These are phyloP conservation scores for Coniella vitis DNA, from an alignment of 2,329 filamentous ascomycete genomes.

Conservation along the genomic window DNA sequence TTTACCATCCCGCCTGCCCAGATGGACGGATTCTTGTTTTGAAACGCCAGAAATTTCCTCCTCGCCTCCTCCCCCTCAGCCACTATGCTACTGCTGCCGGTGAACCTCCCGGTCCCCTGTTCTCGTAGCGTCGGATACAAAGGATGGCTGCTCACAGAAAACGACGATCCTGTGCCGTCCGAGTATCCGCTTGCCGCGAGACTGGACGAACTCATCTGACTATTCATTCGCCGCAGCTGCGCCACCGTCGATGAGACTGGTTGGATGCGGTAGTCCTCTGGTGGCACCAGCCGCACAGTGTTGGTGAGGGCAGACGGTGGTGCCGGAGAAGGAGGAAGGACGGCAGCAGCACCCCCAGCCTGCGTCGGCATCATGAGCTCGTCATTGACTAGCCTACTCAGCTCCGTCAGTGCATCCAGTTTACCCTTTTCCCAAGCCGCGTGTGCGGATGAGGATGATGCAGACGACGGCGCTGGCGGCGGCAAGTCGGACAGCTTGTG, in stretches of 20 bases:
- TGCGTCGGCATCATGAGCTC: background rate
- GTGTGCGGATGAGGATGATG: background rate
- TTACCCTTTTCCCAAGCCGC: slow-evolving; percentile 10
- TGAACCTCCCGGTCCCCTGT: slow-evolving; percentile 24
- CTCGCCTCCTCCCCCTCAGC: slow-evolving; percentile 23
- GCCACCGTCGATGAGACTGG: slow-evolving; percentile 37
- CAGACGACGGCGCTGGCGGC: background rate
- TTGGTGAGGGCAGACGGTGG: background rate
- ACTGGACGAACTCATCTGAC: slow-evolving; percentile 40
- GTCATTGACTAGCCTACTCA: slow-evolving; percentile 5
- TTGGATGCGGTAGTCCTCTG: slow-evolving; percentile 4
- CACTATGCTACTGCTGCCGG: no score
- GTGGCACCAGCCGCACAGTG: slow-evolving; percentile 7
- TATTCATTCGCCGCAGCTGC: slow-evolving; percentile 53
- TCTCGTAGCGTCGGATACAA: slow-evolving; percentile 32
- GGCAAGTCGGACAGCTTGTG: slow-evolving; percentile 12
- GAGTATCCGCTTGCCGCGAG: slow-evolving; percentile 30
- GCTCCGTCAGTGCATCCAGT: slow-evolving; percentile 6
- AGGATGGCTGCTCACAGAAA: slow-evolving; percentile 18
- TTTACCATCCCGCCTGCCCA: no score
- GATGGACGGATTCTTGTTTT: no score
- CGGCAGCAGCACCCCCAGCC: no score
- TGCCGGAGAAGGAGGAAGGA: no score
- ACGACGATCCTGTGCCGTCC: slow-evolving; percentile 19
- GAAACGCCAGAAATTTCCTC: slow-evolving; percentile 42